Conservation (phyloP, 2,329 filamentous ascomycete species). For the Botrytis hyacinthi region DNA sequence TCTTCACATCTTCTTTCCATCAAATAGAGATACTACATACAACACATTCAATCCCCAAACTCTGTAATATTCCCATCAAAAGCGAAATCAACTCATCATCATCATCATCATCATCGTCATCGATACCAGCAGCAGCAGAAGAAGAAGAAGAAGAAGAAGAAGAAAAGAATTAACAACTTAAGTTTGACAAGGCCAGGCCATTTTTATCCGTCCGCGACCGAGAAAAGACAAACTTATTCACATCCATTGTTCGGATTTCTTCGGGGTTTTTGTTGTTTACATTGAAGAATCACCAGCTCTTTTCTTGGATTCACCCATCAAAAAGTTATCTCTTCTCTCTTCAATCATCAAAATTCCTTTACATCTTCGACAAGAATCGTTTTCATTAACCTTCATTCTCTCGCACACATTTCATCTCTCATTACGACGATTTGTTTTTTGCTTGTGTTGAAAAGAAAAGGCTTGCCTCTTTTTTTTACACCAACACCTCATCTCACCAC, state of each 20-base stretch:
- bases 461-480: slow-evolving; percentile 4
- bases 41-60: not conserved
- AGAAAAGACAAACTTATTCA: not conserved
- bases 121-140: not conserved
- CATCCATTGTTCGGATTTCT: slow-evolving; percentile 12
- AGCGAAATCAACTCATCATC: not conserved
- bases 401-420: not conserved
- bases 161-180: not conserved
- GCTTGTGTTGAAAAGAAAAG: slow-evolving; percentile 2
- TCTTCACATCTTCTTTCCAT: not conserved
- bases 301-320: slow-evolving; percentile 11
- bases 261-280: not conserved
- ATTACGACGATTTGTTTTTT: slow-evolving; percentile 10
- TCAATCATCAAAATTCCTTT: not conserved
- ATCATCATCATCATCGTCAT: not conserved
- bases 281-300: not conserved
- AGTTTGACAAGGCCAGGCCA: not conserved
- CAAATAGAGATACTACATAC: slow-evolving; percentile 5
- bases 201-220: slow-evolving; percentile 9
- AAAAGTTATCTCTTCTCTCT: slow-evolving; percentile 14
- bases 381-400: not conserved
- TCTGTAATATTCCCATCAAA: slow-evolving; percentile 7
- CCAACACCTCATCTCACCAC: not conserved
- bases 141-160: not conserved
- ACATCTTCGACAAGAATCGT: slow-evolving; percentile 3